Evolutionary conservation across 2,329 filamentous ascomycete species (phyloP).

Genomic region (Trichoderma koningii): DNA sequence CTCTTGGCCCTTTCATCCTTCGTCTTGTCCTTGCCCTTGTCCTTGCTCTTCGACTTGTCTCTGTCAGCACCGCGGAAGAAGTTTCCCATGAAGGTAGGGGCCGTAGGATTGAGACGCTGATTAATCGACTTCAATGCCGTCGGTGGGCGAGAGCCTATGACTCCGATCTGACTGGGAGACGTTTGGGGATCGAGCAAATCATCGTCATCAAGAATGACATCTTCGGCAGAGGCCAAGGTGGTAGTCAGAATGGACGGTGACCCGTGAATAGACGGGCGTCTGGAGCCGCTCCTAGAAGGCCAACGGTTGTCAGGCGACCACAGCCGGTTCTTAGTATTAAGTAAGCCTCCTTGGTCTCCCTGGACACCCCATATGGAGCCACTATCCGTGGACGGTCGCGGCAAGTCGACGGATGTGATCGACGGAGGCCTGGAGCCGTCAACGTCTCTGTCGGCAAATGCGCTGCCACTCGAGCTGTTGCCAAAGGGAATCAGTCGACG

Average conservation of each 20-base stretch:
- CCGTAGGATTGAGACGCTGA: constrained; percentile 78
- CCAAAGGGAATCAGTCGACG: constrained; percentile 51
- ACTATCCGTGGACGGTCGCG: constrained; percentile 77
- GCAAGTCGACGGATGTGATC: constrained; percentile 69
- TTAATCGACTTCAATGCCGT: constrained; percentile 48
- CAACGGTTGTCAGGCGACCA: constrained; percentile 64
- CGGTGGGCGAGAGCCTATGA: constrained; percentile 77
- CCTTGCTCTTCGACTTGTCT: constrained; percentile 40
- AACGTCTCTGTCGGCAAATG: constrained; percentile 57
- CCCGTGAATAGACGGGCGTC: constrained; percentile 78
- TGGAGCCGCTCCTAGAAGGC: constrained; percentile 68
- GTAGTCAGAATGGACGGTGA: constrained; percentile 66
- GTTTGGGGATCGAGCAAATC: constrained; percentile 55
- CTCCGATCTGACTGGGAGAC: constrained; percentile 61
- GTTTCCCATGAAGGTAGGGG: constrained; percentile 80
- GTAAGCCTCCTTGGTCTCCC: constrained; percentile 43
- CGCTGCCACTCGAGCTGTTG: constrained; percentile 53
- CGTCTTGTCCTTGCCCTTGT: constrained; percentile 36
- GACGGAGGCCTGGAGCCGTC: constrained; percentile 67
- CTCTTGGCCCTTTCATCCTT: constrained; percentile 41
- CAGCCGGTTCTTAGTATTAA: constrained; percentile 57
- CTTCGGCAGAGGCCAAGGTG: constrained; percentile 63
- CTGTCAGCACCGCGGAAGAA: constrained; percentile 56
- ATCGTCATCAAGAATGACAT: constrained; percentile 63
- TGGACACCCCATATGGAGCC: constrained; percentile 71